phyloP scores from a whole-genome alignment of 2,329 filamentous ascomycete genomes.

The Plenodomus tracheiphilus region DNA sequence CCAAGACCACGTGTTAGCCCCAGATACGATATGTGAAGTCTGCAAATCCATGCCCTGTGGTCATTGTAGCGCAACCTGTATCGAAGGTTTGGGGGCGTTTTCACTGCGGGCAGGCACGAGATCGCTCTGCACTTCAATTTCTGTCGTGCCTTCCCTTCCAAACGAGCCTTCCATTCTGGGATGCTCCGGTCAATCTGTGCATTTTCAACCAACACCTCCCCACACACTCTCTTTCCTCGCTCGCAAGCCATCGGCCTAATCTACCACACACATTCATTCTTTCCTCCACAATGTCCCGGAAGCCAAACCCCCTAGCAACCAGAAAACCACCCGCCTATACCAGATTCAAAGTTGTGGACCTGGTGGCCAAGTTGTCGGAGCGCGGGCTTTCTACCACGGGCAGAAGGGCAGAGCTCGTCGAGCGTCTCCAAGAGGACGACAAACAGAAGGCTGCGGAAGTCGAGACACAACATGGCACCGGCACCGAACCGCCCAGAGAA shows the following conservation, averaged over 20 bases:
- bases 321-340: not conserved
- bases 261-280: not conserved
- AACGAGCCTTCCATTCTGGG: not conserved
- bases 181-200: no score
- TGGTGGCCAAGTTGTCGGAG: not conserved
- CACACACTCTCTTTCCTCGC: not conserved
- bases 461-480: not conserved
- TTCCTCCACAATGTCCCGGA: not conserved
- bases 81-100: not conserved
- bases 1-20: no score
- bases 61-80: no score
- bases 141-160: not conserved
- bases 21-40: no score
- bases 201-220: no score
- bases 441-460: not conserved
- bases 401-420: not conserved
- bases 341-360: not conserved
- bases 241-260: not conserved
- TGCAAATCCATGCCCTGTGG: no score
- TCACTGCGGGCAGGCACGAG: not conserved
- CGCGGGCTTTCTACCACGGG: not conserved
- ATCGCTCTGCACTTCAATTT: not conserved
- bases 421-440: not conserved
- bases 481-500: not conserved
- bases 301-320: not conserved